A percentile compares a stretch with the other conserved stretches of the same genome.
phyloP scores from a whole-genome alignment of 345 rosid genomes.

The Populus euphratica region DNA sequence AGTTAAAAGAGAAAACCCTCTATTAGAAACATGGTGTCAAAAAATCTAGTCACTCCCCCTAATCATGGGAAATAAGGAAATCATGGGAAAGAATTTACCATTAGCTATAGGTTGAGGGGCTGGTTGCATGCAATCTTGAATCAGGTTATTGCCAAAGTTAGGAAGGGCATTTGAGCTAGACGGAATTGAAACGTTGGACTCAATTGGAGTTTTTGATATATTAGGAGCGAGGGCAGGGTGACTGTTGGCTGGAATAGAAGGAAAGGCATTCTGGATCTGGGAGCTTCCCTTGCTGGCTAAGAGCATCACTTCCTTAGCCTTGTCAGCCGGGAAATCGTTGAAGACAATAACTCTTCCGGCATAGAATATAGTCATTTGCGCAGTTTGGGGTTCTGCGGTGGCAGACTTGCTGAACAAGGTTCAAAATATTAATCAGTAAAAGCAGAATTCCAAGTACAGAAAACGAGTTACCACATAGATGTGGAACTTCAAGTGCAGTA shows the following conservation, averaged over 20 bases:
- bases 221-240: conserved; percentile 5
- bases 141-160: conserved; percentile 24
- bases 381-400: conserved; percentile 35
- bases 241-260: conserved; percentile 6
- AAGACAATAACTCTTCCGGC: conserved; percentile 72
- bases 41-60: not conserved
- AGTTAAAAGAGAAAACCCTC: not conserved
- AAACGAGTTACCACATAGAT: not conserved
- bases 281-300: conserved; percentile 53
- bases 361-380: conserved; percentile 83
- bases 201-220: conserved; percentile 26
- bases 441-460: not conserved
- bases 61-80: not conserved
- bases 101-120: conserved; percentile 37
- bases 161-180: conserved; percentile 26
- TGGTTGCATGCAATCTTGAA: conserved; percentile 40
- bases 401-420: conserved; percentile 19
- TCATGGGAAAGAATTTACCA: conserved; percentile 41
- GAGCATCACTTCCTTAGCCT: conserved; percentile 72
- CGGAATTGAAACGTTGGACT: conserved; percentile 15
- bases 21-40: not conserved
- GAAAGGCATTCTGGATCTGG: conserved; percentile 19
- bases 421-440: conserved; percentile 9
- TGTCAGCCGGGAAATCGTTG: conserved; percentile 67
- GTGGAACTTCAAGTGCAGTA: too few relatives aligned